Base-by-base conservation (phyloP, 208 protist genomes). In the Balamuthia mandrillaris region DNA sequence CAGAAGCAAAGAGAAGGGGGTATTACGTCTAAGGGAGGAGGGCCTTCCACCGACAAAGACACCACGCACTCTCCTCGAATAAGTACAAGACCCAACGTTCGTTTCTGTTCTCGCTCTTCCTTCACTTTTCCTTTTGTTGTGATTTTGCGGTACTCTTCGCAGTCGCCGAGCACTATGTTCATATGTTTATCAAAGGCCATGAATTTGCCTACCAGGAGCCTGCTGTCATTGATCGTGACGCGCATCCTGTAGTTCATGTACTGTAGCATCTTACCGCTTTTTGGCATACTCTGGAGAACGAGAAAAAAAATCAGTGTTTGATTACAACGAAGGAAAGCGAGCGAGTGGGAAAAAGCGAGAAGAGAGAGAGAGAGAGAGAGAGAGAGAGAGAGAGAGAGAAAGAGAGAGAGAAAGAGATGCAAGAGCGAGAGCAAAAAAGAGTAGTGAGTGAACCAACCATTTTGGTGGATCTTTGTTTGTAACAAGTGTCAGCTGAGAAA, bases 171-270 rank as follows among this genome's bases (percentile, higher is more conserved):
- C 12, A 96, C 93, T 18, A 97, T 21, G 87, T 97, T 97, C 95
- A 97, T 96, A 88, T 96, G 94, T 89, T 96, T 96, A 87, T 97
- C 95, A 83, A 96, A 97, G 54, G 95, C 95, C 88, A 97, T 91
- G 85, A 97, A 96, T 77, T 89, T 95, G 58, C 95, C 95, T n/a
- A 96, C 93, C 12, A 96, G 72, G 70, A 70, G 74, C 56, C 95
- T 88, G 45, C 89, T 87, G 89, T 97, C 95, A 61, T 96, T 74
- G 24, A 96, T 93, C 14, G 93, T 95, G 31, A 97, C 77, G 54
- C 87, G 54, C 89, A 97, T 95, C n/a, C 94, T 65, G 68, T 93
- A 96, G 87, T 95, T 95, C 21, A 96, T 86, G 65, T 90, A 95
- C 87, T 95, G 90, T 14, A 92, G 83, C 58, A 95, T 94, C 56